These are phyloP conservation scores for Backusella morwellensis DNA, from an alignment of 192 early-diverging fungal species.

Conservation along the genomic window DNA sequence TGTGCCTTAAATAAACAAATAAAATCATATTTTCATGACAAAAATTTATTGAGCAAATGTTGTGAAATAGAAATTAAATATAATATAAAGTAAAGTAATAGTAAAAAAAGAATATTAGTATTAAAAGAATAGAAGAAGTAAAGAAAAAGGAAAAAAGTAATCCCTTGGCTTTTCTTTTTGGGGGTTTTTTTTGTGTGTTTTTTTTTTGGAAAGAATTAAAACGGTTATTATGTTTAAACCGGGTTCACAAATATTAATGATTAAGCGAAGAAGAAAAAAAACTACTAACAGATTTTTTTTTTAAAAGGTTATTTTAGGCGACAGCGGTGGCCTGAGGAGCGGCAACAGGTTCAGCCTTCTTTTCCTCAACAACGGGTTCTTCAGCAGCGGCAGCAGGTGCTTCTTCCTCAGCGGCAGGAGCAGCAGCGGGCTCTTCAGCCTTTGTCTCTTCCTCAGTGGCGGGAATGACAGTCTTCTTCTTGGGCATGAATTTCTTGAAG, in stretches of 20 bases:
- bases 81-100: background rate
- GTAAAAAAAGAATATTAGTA: background rate
- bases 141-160: background rate
- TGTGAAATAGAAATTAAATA: background rate
- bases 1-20: no score
- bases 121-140: background rate
- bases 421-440: conserved; percentile 11
- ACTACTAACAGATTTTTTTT: background rate
- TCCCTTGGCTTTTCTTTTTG: background rate
- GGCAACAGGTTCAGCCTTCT: background rate
- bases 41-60: background rate
- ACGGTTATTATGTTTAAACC: conserved; percentile 4
- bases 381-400: background rate
- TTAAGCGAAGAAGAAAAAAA: background rate
- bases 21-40: background rate
- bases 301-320: background rate
- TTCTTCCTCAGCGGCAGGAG: background rate
- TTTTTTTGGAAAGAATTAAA: background rate
- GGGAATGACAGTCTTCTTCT: conserved; percentile 17
- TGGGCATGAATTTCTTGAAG: conserved; percentile 18
- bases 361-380: background rate
- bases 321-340: background rate
- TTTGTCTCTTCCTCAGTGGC: conserved; percentile 8
- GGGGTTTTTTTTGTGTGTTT: background rate
- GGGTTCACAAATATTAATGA: conserved; percentile 1